These are phyloP conservation scores for Sextonia rubra DNA, from an alignment of 164 flowering plant species.

Conservation along the genomic window DNA sequence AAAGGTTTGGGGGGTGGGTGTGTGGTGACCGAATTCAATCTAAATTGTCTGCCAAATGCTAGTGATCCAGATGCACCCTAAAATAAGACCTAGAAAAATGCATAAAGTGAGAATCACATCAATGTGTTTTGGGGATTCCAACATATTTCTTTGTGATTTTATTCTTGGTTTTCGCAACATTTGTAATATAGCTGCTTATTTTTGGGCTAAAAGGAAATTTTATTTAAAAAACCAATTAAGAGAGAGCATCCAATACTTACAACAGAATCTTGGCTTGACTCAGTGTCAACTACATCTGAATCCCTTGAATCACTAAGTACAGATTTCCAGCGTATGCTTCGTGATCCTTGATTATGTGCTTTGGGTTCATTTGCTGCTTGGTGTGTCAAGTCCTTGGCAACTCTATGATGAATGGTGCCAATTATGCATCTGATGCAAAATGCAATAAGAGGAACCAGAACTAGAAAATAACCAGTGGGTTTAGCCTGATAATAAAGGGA, in stretches of 20 bases:
- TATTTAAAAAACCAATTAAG: too few species aligned
- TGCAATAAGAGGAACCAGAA: constrained; percentile 52
- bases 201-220: background rate
- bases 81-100: background rate
- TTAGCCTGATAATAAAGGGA: constrained; percentile 47
- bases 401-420: constrained; percentile 25
- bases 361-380: constrained; percentile 16
- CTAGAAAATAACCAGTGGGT: constrained; percentile 43
- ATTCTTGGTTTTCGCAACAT: background rate
- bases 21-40: too few species aligned
- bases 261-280: constrained; percentile 19
- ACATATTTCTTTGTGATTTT: too few species aligned
- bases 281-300: constrained; percentile 24
- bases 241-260: constrained; percentile 22
- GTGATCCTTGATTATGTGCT: constrained; percentile 18
- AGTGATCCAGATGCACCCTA: background rate
- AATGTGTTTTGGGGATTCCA: background rate
- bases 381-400: constrained; percentile 15
- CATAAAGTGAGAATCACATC: background rate
- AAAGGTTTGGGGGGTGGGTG: too few species aligned
- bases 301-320: constrained; percentile 38
- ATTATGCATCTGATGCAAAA: constrained; percentile 49
- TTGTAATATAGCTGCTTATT: background rate
- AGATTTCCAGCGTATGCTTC: constrained; percentile 40
- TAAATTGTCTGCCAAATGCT: background rate